Conservation (phyloP, 139 green algal genomes). For the Auxenochlorella protothecoides region DNA sequence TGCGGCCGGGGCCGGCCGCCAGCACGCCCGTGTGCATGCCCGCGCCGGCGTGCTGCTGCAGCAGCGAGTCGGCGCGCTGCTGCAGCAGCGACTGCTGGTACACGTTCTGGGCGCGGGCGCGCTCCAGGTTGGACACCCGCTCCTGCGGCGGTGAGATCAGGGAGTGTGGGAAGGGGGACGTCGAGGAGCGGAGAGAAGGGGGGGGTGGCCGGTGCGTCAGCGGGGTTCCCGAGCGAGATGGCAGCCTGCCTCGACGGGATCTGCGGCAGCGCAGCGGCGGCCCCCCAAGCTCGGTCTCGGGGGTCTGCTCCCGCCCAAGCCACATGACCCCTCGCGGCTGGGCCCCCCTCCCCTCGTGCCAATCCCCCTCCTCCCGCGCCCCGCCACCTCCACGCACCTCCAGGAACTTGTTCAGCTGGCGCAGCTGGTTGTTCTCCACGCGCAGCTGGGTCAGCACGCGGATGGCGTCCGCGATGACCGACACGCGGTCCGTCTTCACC, state of each 20-base stretch:
- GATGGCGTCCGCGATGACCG: conserved; percentile 44
- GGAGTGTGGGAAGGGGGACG: neutral
- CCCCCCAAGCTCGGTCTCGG: too few species aligned
- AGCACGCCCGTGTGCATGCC: neutral
- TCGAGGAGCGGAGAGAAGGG: neutral
- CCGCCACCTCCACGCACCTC: conserved; percentile 17
- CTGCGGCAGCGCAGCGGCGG: too few species aligned
- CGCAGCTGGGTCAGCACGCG: conserved; percentile 33
- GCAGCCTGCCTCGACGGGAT: too few species aligned
- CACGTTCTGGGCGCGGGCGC: conserved; percentile 19
- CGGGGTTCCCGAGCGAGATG: neutral
- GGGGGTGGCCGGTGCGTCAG: neutral
- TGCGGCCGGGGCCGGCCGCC: neutral
- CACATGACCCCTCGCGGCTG: neutral
- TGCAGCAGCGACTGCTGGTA: conserved; percentile 24
- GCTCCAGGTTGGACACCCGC: conserved; percentile 11
- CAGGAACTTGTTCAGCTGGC: conserved; percentile 52
- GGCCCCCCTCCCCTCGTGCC: neutral
- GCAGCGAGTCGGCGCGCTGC: conserved; percentile 7
- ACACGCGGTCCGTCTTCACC: conserved; percentile 34
- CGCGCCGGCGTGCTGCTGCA: neutral
- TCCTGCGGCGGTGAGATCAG: conserved; percentile 1
- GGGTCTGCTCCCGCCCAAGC: too few species aligned
- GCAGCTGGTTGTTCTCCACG: conserved; percentile 46
- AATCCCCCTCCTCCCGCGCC: neutral